Evolutionary conservation across 2,329 filamentous ascomycete genomes (phyloP), one percentile per base, ranked within the genome.

Genomic region (Venturia nashicola): DNA sequence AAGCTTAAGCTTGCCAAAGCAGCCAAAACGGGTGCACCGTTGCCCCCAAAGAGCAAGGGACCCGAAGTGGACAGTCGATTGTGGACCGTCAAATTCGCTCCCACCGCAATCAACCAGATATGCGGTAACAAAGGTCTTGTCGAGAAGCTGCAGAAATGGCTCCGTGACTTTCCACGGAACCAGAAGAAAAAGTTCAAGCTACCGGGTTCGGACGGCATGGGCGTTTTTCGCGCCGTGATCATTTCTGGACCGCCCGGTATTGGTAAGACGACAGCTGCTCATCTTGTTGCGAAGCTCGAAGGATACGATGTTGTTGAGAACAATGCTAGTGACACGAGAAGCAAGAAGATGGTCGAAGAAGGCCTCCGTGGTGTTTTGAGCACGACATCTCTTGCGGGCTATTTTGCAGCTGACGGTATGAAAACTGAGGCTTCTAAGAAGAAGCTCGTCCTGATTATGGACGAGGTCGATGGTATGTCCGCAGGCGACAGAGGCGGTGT

Each of bases 381-480:
- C 74, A 97, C 96, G 63, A 97, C 88, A 0, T 97, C 93, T 27
- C 80, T 99, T 14, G 82, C 91, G 64, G 94, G 94, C 1, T 99
- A 89, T 76, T 99, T 97, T 74, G 86, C 91, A 7, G 86, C 86
- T 2, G 89, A 92, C 64, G 89, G 89, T 32, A 90, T 94, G 75
- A 83, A 87, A 65, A 86, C 96, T 3, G 88, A 97, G 55, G 76
- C 79, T 5, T 81, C 81, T 18, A 97, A 94, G 79, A 96, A 95
- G 79, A 97, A 97, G 69, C 86, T 97, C 42, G 90, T 97, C 6
- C 79, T 99, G 60, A 91, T 99, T 76, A 97, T 99, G 94, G 94
- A 99, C 70, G 94, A 99, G 76, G 94, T 99, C 5, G 94, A 99
- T 71, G 94, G 94, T 62, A 97, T 99, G 94, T 97, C 93, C 66